Conservation (phyloP, 768 basidiomycete genomes). For the Termitomyces sp. region DNA sequence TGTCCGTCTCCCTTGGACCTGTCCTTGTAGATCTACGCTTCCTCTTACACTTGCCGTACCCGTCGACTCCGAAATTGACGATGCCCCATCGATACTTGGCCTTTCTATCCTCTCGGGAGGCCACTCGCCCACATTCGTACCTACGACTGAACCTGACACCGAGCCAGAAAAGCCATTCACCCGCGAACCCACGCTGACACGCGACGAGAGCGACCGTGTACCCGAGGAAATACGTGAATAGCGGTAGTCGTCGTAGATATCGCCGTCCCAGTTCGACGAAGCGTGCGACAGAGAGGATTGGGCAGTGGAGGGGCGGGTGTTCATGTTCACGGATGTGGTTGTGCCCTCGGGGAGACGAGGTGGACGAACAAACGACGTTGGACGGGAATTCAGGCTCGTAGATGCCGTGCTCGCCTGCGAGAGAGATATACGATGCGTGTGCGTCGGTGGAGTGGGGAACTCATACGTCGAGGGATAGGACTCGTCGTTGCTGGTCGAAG, state of each 20-base stretch:
- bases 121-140: neutral
- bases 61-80: neutral
- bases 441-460: conserved; percentile 8
- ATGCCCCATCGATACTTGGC: neutral
- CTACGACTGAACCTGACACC: neutral
- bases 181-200: conserved; percentile 3
- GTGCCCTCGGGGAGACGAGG: neutral
- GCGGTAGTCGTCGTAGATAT: conserved; percentile 79
- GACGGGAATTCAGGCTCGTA: conserved; percentile 10
- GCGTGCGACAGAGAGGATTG: conserved; percentile 10
- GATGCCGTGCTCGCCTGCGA: neutral
- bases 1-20: neutral
- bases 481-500: neutral
- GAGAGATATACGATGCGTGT: conserved; percentile 1
- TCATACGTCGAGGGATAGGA: conserved; percentile 2
- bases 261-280: conserved; percentile 35
- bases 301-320: conserved; percentile 3
- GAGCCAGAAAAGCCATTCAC: conserved; percentile 1
- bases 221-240: conserved; percentile 59
- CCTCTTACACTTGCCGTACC: neutral
- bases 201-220: conserved; percentile 21
- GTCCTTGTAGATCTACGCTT: conserved; percentile 2
- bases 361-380: neutral
- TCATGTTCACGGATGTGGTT: neutral
- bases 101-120: conserved; percentile 2